These are phyloP conservation scores for Stephanodiscus minutulus DNA, from an alignment of 108 stramenopile genomes.

Conservation along the genomic window DNA sequence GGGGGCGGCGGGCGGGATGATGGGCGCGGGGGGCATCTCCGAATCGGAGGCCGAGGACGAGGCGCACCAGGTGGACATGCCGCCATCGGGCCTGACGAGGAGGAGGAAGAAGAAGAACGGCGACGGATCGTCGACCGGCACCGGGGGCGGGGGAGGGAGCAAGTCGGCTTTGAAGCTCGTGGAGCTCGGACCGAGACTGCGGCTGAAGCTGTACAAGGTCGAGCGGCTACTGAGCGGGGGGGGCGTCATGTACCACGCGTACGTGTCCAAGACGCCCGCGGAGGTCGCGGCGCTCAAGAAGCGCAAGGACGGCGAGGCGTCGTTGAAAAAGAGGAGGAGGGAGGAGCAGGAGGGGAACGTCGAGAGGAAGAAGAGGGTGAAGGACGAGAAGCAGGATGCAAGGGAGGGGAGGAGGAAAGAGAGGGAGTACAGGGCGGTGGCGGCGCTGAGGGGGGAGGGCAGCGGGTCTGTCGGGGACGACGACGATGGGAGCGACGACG, in stretches of 20 bases:
- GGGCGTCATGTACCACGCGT: constrained; percentile 98
- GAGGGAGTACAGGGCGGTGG: constrained; percentile 77
- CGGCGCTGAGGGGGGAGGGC: constrained; percentile 60
- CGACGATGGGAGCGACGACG: constrained; percentile 24
- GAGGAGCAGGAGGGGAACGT: constrained; percentile 89
- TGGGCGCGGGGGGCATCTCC: constrained; percentile 51
- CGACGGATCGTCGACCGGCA: constrained; percentile 59
- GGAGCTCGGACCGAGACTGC: constrained; percentile 95
- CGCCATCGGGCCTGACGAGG: constrained; percentile 56
- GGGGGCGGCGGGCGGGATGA: neutral
- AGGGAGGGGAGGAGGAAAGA: constrained; percentile 71
- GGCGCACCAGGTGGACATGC: constrained; percentile 69
- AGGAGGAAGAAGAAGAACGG: constrained; percentile 78
- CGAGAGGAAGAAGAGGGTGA: constrained; percentile 63
- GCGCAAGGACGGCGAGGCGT: constrained; percentile 61
- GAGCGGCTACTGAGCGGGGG: constrained; percentile 93
- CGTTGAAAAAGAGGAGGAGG: constrained; percentile 72
- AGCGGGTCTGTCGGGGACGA: too few species aligned
- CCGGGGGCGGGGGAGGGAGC: constrained; percentile 7
- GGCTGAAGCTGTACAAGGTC: constrained; percentile 92
- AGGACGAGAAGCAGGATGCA: constrained; percentile 81
- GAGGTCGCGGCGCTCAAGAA: constrained; percentile 72
- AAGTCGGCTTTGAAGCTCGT: constrained; percentile 94
- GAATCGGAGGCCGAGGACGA: constrained; percentile 93
- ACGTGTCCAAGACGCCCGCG: constrained; percentile 73